Evolutionary conservation across 148 eudicot genomes (phyloP), one percentile per base, ranked within the genome.

Genomic region (Nepenthes gracilis): DNA sequence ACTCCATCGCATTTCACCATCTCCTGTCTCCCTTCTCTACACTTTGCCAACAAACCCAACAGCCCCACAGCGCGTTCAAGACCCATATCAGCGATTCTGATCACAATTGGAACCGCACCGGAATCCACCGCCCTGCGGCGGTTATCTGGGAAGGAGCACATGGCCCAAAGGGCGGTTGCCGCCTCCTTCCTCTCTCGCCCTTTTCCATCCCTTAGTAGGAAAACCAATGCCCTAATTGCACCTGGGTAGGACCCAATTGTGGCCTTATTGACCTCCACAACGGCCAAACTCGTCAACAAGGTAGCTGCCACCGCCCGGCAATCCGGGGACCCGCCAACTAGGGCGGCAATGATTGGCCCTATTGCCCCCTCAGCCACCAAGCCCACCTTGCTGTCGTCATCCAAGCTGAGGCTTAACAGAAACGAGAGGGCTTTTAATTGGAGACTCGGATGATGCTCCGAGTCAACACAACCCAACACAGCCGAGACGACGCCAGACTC

Each of bases 301-400:
- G 96, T 92, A 43, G 98, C 98, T 12, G 95, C 98, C 40, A 82
- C 69, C 6, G 91, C 91, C 36, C 81, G 62, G 2, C 74, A 69
- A 43, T 71, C 79, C 1, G 81, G 79, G 2, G 61, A 52, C 0
- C 76, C 68, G 62, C 78, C 59, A 14, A 71, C 60, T 33, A 92
- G 54, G 11, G 79, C 81, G 40, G 74, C 66, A 2, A 88, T 80
- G 2, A 92, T 50, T 5, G 64, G 78, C 12, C 85, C 83, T 6
- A 92, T 77, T 1, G 86, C 82, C 0, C 97, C 97, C 65, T 92
- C 98, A 1, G 96, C 98, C 48, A 92, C 98, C 48, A 92, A 36
- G 3, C 97, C 96, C 38, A 92, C 96, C 43, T 92, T 92, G 54
- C 78, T 78, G 47, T 88, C 89, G 35, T 88, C 96, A 32, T 86